Evolutionary conservation across 1,284 basidiomycete genomes (phyloP).

Genomic region (Moesziomyces aphidis): DNA sequence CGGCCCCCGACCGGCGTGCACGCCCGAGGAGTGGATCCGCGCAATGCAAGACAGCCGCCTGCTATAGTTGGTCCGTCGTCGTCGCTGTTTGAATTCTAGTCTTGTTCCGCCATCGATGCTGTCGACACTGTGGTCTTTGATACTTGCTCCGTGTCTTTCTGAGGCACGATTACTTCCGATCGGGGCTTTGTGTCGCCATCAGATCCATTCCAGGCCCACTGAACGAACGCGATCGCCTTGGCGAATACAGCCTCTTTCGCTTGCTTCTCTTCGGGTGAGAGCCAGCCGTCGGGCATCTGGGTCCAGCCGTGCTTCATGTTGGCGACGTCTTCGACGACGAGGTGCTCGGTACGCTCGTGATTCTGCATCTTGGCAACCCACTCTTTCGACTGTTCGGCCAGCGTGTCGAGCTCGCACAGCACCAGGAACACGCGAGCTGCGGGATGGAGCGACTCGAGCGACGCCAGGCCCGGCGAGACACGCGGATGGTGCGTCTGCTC

Average conservation of each 20-base stretch:
- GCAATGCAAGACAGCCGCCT: constrained; percentile 23
- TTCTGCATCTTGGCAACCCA: constrained; percentile 48
- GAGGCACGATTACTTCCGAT: constrained; percentile 25
- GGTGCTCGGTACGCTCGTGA: constrained; percentile 30
- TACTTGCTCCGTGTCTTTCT: constrained; percentile 13
- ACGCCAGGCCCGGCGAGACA: constrained; percentile 52
- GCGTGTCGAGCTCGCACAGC: constrained; percentile 48
- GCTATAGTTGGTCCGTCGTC: background rate
- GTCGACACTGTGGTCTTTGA: constrained; percentile 10
- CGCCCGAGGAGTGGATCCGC: constrained; percentile 27
- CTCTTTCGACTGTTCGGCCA: constrained; percentile 49
- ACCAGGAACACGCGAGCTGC: constrained; percentile 46
- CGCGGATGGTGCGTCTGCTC: constrained; percentile 41
- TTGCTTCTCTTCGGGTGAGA: constrained; percentile 26
- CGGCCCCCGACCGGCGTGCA: constrained; percentile 40
- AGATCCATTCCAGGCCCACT: constrained; percentile 41
- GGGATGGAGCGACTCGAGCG: constrained; percentile 45
- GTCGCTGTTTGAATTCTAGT: background rate
- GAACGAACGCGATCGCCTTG: constrained; percentile 35
- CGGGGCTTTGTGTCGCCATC: constrained; percentile 14
- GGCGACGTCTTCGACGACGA: constrained; percentile 39
- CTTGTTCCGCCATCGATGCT: background rate
- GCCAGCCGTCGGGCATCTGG: constrained; percentile 51
- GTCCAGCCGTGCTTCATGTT: constrained; percentile 52
- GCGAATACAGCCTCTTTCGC: constrained; percentile 30